Conservation (phyloP, 192 early-diverging fungal genomes). For the Linnemannia schmuckeri region DNA sequence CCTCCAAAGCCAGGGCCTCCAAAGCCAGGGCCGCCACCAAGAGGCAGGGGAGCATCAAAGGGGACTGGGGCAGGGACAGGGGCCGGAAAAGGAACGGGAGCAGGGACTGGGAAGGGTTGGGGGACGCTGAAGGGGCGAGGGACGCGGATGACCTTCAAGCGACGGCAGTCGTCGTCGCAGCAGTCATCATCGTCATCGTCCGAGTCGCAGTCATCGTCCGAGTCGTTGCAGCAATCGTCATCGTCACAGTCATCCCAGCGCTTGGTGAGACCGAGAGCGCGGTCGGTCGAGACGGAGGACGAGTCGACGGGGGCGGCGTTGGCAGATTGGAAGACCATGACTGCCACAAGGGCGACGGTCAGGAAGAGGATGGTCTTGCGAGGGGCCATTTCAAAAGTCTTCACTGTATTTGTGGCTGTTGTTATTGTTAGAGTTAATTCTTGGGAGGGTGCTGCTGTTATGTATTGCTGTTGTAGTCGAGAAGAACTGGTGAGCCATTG, state of each 20-base stretch:
- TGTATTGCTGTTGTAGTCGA: background rate
- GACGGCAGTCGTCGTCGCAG: background rate
- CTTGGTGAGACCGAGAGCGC: conserved; percentile 2
- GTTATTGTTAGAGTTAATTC: background rate
- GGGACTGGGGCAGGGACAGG: conserved; percentile 9
- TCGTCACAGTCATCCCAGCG: conserved; percentile 10
- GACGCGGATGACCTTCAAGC: conserved; percentile 9
- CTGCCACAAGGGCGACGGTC: conserved; percentile 14
- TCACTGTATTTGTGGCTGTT: background rate
- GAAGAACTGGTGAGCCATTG: background rate
- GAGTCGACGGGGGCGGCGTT: conserved; percentile 21
- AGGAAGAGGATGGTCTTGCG: conserved; percentile 40
- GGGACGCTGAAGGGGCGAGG: conserved; percentile 18
- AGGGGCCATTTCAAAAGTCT: conserved; percentile 9
- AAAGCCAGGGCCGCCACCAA: background rate
- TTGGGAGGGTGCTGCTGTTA: background rate
- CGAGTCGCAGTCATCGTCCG: background rate
- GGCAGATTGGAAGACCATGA: conserved; percentile 34
- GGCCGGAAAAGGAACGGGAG: conserved; percentile 16
- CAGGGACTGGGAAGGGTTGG: conserved; percentile 22
- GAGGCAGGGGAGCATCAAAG: background rate
- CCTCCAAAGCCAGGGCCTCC: background rate
- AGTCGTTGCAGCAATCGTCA: background rate
- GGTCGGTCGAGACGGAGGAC: background rate
- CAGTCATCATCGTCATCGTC: conserved; percentile 22